Conservation (phyloP, 345 rosid species). For the Aquilaria sinensis region DNA sequence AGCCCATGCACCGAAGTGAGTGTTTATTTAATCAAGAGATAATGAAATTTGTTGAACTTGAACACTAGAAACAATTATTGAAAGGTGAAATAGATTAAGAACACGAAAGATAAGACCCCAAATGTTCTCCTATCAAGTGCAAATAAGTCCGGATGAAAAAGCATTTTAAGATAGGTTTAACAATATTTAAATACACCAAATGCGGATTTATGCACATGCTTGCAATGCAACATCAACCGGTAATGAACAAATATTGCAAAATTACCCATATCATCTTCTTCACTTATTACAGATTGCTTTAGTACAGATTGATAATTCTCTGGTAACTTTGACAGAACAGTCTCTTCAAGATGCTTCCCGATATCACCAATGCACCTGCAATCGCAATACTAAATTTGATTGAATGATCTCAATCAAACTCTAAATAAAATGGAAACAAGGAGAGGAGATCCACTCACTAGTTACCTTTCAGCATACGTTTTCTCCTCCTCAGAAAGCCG, state of each 20-base stretch:
- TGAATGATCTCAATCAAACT: neutral
- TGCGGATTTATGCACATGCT: neutral
- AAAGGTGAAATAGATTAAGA: neutral
- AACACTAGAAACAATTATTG: no score
- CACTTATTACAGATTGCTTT: conserved; percentile 76
- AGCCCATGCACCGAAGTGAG: no score
- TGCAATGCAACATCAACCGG: no score
- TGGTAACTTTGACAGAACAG: conserved; percentile 64
- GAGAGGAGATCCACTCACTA: neutral
- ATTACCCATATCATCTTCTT: conserved; percentile 84
- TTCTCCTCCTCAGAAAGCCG: conserved; percentile 64
- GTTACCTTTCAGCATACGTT: conserved; percentile 55
- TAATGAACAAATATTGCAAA: neutral
- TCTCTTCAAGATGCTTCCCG: conserved; percentile 60
- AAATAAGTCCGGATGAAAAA: neutral
- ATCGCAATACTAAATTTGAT: conserved; percentile 3
- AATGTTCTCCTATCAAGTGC: neutral
- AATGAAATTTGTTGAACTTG: no score
- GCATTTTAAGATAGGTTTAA: neutral
- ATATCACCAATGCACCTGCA: conserved; percentile 53
- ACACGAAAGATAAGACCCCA: neutral
- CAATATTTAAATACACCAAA: no score
- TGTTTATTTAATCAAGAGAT: no score
- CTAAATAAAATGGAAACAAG: neutral
- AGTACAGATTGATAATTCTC: conserved; percentile 65